Base-by-base conservation (phyloP, 164 flowering plant genomes). In the Umbilicus rupestris region DNA sequence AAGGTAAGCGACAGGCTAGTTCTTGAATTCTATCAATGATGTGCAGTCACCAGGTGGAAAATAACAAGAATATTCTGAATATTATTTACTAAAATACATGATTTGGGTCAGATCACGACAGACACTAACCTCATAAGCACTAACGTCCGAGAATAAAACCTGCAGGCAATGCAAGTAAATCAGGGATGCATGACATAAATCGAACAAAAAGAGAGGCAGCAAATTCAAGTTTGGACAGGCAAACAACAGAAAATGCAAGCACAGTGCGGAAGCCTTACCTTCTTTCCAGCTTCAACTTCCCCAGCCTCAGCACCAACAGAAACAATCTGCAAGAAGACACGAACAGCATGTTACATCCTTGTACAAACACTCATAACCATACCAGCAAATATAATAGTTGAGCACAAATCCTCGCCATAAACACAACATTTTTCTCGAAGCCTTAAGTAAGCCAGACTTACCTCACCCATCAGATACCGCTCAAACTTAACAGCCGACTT, bases 401-500 rank as follows among this genome's bases (percentile, higher is more conserved):
- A 24, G 30, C 30, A 52, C 14, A 10, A 52, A 22, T 7, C 58
- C 58, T 1, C 19, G 9, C 37, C 24, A 47, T 2, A 12, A 45
- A 22, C 29, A 52, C 58, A 22, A 52, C 58, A 52, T 12, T 22
- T 24, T 5, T 20, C 28, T 6, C 6, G 22, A 9, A 49, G 19
- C 24, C 55, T 49, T 17, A 12, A 12, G 19, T n/a, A 5, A 6
- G 52, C 22, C 22, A 47, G 0, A 12, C 77, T 70, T 70, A 94
- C 97, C 88, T 95, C 97, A 45, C 97, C 99, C 78, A 85, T 70
- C 26, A 95, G 78, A 66, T 88, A 88, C 1, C 89, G 83, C 82
- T 95, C 97, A 65, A 90, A 92, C 70, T 92, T 95, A 30, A 95
- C 97, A 44, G 97, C 97, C 67, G 99, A 85, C 76, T 90, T 95